These are phyloP conservation scores for Thermomucor indicae-seudaticae DNA, from an alignment of 371 early-diverging fungal species.

Conservation along the genomic window DNA sequence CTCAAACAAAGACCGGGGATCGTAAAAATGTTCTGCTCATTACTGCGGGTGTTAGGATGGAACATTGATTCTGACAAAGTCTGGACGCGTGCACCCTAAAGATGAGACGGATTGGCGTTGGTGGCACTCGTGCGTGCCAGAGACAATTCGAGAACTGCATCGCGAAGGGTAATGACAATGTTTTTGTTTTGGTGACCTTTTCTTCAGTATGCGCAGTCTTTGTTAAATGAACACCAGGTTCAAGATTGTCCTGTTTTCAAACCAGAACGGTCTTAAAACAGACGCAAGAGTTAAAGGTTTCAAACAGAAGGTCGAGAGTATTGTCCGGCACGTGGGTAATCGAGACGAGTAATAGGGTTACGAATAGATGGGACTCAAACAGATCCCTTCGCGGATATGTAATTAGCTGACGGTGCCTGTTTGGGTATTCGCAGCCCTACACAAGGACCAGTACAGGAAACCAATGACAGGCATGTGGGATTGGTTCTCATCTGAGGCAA, in stretches of 20 bases:
- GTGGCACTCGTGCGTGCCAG: slow-evolving; percentile 52
- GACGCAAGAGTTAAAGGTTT: slow-evolving; percentile 42
- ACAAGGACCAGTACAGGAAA: slow-evolving; percentile 73
- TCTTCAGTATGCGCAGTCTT: not conserved
- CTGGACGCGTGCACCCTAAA: slow-evolving; percentile 62
- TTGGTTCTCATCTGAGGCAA: slow-evolving; percentile 27
- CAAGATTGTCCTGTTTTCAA: slow-evolving; percentile 71
- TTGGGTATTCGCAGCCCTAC: slow-evolving; percentile 58
- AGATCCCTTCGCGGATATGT: slow-evolving; percentile 26
- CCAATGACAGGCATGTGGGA: slow-evolving; percentile 89
- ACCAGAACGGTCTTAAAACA: slow-evolving; percentile 60
- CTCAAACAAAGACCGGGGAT: too few species aligned
- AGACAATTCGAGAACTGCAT: slow-evolving; percentile 47
- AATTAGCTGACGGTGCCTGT: slow-evolving; percentile 41
- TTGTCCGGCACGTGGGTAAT: slow-evolving; percentile 27
- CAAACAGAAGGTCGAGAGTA: slow-evolving; percentile 46
- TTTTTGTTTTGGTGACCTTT: not conserved
- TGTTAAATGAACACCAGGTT: slow-evolving; percentile 34
- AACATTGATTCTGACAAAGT: slow-evolving; percentile 68
- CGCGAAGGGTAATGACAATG: slow-evolving; percentile 51
- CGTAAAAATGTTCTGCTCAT: too few species aligned
- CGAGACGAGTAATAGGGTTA: not conserved
- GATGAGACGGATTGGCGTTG: slow-evolving; percentile 79
- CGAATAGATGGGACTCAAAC: slow-evolving; percentile 5
- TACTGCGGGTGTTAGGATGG: too few species aligned